phyloP scores from a whole-genome alignment of 768 basidiomycete genomes.

The Suillus bovinus region DNA sequence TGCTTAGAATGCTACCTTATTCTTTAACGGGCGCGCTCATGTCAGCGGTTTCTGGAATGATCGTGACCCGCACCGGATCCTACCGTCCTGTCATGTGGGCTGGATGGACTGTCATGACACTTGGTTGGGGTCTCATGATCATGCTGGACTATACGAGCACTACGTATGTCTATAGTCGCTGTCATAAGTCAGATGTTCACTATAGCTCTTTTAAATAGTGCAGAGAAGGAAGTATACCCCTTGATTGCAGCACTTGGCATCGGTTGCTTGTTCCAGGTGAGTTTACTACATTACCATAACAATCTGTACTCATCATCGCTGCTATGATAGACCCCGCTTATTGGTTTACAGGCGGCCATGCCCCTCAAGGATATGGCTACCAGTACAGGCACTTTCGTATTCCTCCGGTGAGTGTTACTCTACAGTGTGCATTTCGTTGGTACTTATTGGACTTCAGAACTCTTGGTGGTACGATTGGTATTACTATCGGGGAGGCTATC shows the following conservation, averaged over 20 bases:
- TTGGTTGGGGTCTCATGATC: constrained; percentile 39
- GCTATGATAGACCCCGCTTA: constrained; percentile 27
- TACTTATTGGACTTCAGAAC: constrained; percentile 40
- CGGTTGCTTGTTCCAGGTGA: constrained; percentile 37
- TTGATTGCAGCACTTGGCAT: constrained; percentile 34
- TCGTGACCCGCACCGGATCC: constrained; percentile 27
- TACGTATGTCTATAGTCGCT: constrained; percentile 19
- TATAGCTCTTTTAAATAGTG: constrained; percentile 21
- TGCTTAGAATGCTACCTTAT: constrained; percentile 36
- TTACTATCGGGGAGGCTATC: constrained; percentile 73
- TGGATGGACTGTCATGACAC: constrained; percentile 28
- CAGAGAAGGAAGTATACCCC: constrained; percentile 32
- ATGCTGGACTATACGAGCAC: constrained; percentile 35
- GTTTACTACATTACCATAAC: neutral
- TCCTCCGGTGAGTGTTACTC: constrained; percentile 29
- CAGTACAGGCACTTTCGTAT: constrained; percentile 37
- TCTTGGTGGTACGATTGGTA: constrained; percentile 73
- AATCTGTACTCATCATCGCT: neutral
- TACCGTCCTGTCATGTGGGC: constrained; percentile 36
- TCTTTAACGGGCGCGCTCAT: constrained; percentile 27
- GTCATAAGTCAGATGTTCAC: neutral
- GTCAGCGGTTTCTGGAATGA: constrained; percentile 26
- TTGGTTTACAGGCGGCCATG: constrained; percentile 45
- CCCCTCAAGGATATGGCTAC: constrained; percentile 47
- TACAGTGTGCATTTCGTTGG: neutral